Base-by-base conservation (phyloP, 2,329 filamentous ascomycete species). In the Paradendryphiella salina region DNA sequence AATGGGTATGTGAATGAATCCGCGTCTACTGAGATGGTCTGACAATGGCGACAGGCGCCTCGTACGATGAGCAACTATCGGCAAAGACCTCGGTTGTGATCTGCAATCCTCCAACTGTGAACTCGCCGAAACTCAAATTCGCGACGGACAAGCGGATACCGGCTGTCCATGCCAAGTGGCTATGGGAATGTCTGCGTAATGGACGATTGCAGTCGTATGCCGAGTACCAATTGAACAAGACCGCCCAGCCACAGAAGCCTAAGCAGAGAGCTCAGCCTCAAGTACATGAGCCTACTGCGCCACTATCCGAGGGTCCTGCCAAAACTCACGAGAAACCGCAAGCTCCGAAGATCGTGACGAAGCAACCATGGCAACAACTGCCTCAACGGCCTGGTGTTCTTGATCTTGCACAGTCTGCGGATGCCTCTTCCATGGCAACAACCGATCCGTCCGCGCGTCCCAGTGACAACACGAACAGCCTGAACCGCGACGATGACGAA, bases 131-230 rank as follows among this genome's bases (percentile, higher is more conserved):
- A 73, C 77, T 94, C 14, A 84, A 87, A 36, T 86, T 90, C 66
- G 91, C 91, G 0, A 71, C 84, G 7, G 81, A 86, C 61, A 89
- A 89, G 79, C 81, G 81, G 4, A 87, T 97, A 9, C 89, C 91
- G 1, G 84, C 93, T n/a, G 88, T 97, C 9, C 82, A 82, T 6
- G 83, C 84, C 14, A 83, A 87, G 17, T 99, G 94, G 94, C 78
- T 99, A 2, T 94, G 89, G 86, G 82, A 86, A 43, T 94, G 88
- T 59, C 85, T 96, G 42, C 78, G 80, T 45, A 70, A 66, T 37
- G 64, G 82, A 23, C 70, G 76, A 46, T 77, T 75, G 61, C 75
- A 81, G 48, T 65, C 78, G 9, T 80, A 79, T 41, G 71, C 76
- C 17, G 70, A 75, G 23, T 83, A 70, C 42, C 50, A 65, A 18